Conservation (phyloP, 306 rosid genomes). For the Spatholobus suberectus region DNA sequence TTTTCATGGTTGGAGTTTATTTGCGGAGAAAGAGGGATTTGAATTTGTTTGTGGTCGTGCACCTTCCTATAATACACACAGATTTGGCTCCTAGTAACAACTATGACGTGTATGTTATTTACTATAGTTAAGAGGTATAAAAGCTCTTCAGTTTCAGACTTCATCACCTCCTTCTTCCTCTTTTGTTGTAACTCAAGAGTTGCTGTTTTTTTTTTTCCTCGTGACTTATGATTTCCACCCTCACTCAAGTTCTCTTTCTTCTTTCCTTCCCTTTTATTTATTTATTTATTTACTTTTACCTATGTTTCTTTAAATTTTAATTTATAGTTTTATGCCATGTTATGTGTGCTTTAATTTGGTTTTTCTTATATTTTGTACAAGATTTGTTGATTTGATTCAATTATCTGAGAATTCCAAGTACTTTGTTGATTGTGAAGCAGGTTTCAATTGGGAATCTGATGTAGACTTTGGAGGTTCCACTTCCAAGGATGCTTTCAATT, state of each 20-base stretch:
- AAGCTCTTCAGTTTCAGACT: slow-evolving; percentile 15
- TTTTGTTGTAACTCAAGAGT: slow-evolving; percentile 4
- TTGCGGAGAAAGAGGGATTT: slow-evolving; percentile 5
- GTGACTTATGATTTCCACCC: slow-evolving; percentile 15
- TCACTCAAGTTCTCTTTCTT: slow-evolving; percentile 28
- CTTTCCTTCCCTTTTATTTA: not conserved
- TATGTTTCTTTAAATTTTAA: not conserved
- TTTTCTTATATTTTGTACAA: not conserved
- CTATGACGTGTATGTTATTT: slow-evolving; percentile 48
- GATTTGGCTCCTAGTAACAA: slow-evolving; percentile 45
- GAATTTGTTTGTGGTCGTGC: slow-evolving; percentile 55
- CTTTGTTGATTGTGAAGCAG: slow-evolving; percentile 46
- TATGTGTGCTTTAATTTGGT: slow-evolving; percentile 2
- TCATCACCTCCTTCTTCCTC: slow-evolving; percentile 3
- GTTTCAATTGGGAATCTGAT: slow-evolving; percentile 50
- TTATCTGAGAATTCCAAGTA: slow-evolving; percentile 30
- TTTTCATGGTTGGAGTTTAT: slow-evolving; percentile 47
- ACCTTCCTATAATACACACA: slow-evolving; percentile 22
- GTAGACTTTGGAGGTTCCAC: slow-evolving; percentile 31
- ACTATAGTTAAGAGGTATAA: not conserved
- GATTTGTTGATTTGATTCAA: not conserved
- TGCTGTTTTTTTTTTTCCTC: not conserved
- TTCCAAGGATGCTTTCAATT: slow-evolving; percentile 36
- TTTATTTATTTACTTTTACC: too few species aligned
- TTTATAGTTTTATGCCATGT: not conserved